Evolutionary conservation across 1,284 basidiomycete species (phyloP).

Genomic region (Fistulina hepatica): DNA sequence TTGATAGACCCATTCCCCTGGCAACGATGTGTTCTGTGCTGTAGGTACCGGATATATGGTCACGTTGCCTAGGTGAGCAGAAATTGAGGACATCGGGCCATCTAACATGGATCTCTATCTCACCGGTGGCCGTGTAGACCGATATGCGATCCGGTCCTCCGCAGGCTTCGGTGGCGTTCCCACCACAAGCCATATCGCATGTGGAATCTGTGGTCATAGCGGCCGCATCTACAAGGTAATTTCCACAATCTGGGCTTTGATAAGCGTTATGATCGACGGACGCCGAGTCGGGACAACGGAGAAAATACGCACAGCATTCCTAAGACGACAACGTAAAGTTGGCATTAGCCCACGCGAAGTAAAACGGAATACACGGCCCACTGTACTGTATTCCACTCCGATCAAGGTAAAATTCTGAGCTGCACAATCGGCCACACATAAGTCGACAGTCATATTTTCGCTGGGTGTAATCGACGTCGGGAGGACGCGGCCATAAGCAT

Average conservation of each 20-base stretch:
- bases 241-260: constrained; percentile 45
- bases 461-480: constrained; percentile 23
- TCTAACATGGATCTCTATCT: too few species aligned
- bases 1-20: constrained; percentile 50
- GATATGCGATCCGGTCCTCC: constrained; percentile 62
- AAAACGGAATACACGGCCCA: background rate
- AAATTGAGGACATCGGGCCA: too few species aligned
- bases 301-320: constrained; percentile 43
- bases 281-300: background rate
- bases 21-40: constrained; percentile 41
- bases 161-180: constrained; percentile 45
- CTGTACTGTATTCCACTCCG: constrained; percentile 34
- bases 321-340: constrained; percentile 6
- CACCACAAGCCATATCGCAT: constrained; percentile 41
- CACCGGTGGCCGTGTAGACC: constrained; percentile 47
- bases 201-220: constrained; percentile 33
- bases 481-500: constrained; percentile 40
- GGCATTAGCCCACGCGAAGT: background rate
- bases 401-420: constrained; percentile 36
- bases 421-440: constrained; percentile 35
- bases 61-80: too few species aligned
- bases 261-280: constrained; percentile 8
- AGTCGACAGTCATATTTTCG: constrained; percentile 22
- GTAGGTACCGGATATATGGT: constrained; percentile 48
- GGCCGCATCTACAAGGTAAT: constrained; percentile 48